Percentiles rank a stretch among this genome's conserved stretches.
Evolutionary conservation across 2,329 filamentous ascomycete species (phyloP).

Genomic region (Hysterium pulicare): DNA sequence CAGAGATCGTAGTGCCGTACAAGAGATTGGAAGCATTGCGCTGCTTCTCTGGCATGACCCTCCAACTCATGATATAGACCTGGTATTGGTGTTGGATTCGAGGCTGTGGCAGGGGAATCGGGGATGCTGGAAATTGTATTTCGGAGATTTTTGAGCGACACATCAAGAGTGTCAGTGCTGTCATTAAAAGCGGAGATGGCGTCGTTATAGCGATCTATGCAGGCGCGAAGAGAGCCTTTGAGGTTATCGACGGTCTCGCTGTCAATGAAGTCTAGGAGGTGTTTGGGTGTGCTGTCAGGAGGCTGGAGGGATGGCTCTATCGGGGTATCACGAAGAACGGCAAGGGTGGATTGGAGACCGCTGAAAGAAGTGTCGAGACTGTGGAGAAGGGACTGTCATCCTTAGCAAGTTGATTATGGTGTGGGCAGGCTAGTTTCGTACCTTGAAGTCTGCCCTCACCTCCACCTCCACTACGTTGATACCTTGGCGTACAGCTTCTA

Average conservation of each 20-base stretch:
- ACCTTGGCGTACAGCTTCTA: constrained; percentile 43
- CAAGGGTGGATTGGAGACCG: constrained; percentile 64
- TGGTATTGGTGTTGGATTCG: constrained; percentile 41
- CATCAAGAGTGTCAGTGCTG: constrained; percentile 66
- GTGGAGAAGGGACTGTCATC: constrained; percentile 51
- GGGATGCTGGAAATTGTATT: constrained; percentile 34
- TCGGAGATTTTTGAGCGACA: constrained; percentile 55
- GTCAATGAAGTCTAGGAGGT: constrained; percentile 73
- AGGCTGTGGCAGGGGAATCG: constrained; percentile 23
- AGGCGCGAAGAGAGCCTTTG: constrained; percentile 63
- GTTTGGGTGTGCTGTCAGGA: constrained; percentile 48
- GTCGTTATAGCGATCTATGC: constrained; percentile 69
- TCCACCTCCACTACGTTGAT: constrained; percentile 41
- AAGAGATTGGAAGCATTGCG: constrained; percentile 72
- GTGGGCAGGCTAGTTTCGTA: constrained; percentile 11
- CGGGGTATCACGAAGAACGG: constrained; percentile 59
- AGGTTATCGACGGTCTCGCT: constrained; percentile 65
- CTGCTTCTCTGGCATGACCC: constrained; percentile 76
- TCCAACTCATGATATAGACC: constrained; percentile 56
- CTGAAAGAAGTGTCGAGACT: constrained; percentile 65
- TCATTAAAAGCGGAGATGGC: constrained; percentile 57
- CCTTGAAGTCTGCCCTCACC: constrained; percentile 44
- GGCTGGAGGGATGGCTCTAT: constrained; percentile 65
- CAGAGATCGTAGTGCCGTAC: constrained; percentile 91
- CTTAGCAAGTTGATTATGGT: constrained; percentile 5